Evolutionary conservation across 2,329 filamentous ascomycete species (phyloP).

Genomic region (Diaporthe citriasiana): DNA sequence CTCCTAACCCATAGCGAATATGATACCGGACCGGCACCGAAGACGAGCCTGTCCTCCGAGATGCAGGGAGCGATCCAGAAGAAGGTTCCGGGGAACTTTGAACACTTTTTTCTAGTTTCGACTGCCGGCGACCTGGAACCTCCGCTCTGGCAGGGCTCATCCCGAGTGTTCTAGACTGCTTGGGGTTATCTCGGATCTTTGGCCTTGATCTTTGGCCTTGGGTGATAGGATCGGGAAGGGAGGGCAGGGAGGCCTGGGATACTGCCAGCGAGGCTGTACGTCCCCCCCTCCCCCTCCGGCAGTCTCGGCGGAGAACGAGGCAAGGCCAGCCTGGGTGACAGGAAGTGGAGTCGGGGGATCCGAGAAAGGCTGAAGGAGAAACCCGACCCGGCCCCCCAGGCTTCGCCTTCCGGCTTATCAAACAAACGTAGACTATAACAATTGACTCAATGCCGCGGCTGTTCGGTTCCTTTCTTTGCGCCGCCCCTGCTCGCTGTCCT

Average conservation of each 20-base stretch:
- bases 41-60: constrained; percentile 6
- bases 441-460: constrained; percentile 27
- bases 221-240: neutral
- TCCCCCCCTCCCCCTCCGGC: neutral
- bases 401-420: constrained; percentile 28
- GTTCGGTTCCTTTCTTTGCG: neutral
- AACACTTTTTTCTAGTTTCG: neutral
- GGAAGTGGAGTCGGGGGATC: constrained; percentile 18
- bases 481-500: too few species aligned
- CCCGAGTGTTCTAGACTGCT: constrained; percentile 3
- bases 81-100: constrained; percentile 21
- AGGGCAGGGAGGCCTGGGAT: constrained; percentile 5
- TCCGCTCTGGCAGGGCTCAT: constrained; percentile 27
- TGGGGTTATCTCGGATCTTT: constrained; percentile 22
- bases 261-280: constrained; percentile 15
- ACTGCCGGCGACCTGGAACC: neutral
- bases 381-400: constrained; percentile 25
- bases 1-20: constrained; percentile 14
- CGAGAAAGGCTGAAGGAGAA: constrained; percentile 31
- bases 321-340: constrained; percentile 35
- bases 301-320: constrained; percentile 16
- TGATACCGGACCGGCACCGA: constrained; percentile 32
- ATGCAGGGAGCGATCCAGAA: constrained; percentile 8
- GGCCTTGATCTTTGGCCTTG: neutral
- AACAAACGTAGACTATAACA: constrained; percentile 20